These are phyloP conservation scores for Ceratocystiopsis sp. DNA, from an alignment of 2,329 filamentous ascomycete genomes.

Conservation along the genomic window DNA sequence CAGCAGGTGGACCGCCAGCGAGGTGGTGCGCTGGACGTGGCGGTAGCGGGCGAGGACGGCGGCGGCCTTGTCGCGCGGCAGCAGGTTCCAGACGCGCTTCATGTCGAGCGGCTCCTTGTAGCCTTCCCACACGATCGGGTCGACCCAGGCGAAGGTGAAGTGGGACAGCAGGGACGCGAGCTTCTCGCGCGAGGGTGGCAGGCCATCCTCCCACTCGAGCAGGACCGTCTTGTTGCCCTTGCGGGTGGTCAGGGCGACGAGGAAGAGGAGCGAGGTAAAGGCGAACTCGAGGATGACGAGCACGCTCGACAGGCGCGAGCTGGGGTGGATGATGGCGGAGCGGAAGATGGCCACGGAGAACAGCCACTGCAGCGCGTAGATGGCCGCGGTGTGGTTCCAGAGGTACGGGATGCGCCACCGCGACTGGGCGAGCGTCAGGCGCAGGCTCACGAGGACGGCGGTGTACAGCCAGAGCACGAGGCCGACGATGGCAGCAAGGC, in stretches of 20 bases:
- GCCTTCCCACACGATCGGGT: constrained; percentile 73
- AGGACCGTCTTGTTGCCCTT: constrained; percentile 84
- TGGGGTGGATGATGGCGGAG: constrained; percentile 65
- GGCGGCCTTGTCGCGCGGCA: constrained; percentile 75
- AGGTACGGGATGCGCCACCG: constrained; percentile 53
- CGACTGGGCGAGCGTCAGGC: constrained; percentile 49
- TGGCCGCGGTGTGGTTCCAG: constrained; percentile 81
- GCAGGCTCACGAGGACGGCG: constrained; percentile 51
- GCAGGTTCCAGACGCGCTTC: constrained; percentile 77
- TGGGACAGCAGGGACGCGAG: constrained; percentile 78
- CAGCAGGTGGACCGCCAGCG: constrained; percentile 63
- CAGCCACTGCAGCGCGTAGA: constrained; percentile 74
- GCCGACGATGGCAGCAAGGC: constrained; percentile 45
- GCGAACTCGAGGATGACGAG: constrained; percentile 59
- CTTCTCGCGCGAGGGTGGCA: constrained; percentile 76
- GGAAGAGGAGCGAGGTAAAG: constrained; percentile 55
- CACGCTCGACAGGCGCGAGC: constrained; percentile 41
- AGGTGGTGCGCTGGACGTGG: constrained; percentile 65
- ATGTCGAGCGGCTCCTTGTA: constrained; percentile 75
- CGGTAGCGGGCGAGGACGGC: constrained; percentile 68
- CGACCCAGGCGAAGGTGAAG: constrained; percentile 79
- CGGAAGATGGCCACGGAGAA: constrained; percentile 64
- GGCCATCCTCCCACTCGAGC: constrained; percentile 73
- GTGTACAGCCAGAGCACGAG: constrained; percentile 70
- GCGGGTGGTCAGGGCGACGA: constrained; percentile 63